These are phyloP conservation scores for Crithidia expoeki DNA, from an alignment of 208 protist species.

Conservation along the genomic window DNA sequence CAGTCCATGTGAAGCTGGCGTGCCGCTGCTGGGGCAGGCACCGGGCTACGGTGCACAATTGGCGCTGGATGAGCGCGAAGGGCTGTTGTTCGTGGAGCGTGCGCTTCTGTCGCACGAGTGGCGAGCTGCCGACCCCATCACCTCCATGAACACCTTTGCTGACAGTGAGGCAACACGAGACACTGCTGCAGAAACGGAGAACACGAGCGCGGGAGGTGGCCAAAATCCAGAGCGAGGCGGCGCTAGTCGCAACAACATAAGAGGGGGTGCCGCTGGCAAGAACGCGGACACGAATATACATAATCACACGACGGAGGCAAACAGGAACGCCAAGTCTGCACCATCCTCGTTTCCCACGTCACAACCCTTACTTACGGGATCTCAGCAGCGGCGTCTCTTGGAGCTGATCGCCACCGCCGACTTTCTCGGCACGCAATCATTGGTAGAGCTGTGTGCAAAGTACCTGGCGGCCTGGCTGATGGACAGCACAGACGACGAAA, in stretches of 20 bases:
- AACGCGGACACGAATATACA: no score
- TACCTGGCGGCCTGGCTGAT: slow-evolving; percentile 70
- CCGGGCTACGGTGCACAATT: slow-evolving; percentile 24
- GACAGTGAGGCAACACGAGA: no score
- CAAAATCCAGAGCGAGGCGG: no score
- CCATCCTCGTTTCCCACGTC: not conserved
- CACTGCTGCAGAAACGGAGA: no score
- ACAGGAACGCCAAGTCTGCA: no score
- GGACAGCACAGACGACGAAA: slow-evolving; percentile 54
- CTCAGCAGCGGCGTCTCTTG: slow-evolving; percentile 50
- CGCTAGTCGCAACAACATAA: no score
- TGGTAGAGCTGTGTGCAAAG: slow-evolving; percentile 45
- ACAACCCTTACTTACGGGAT: slow-evolving; percentile 2
- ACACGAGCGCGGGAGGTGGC: no score
- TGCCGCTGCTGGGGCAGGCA: slow-evolving; percentile 2
- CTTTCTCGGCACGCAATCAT: slow-evolving; percentile 50
- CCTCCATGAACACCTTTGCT: no score
- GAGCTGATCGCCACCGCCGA: slow-evolving; percentile 65
- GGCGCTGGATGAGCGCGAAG: slow-evolving; percentile 14
- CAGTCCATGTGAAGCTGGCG: not conserved
- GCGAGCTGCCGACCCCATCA: no score
- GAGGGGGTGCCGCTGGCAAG: no score
- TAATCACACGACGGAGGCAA: no score
- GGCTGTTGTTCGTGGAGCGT: slow-evolving; percentile 36
- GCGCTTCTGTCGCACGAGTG: slow-evolving; percentile 23